Evolutionary conservation across 1,284 basidiomycete species (phyloP), one percentile per base, ranked within the genome.

Genomic region (Cutaneotrichosporon dermatis): DNA sequence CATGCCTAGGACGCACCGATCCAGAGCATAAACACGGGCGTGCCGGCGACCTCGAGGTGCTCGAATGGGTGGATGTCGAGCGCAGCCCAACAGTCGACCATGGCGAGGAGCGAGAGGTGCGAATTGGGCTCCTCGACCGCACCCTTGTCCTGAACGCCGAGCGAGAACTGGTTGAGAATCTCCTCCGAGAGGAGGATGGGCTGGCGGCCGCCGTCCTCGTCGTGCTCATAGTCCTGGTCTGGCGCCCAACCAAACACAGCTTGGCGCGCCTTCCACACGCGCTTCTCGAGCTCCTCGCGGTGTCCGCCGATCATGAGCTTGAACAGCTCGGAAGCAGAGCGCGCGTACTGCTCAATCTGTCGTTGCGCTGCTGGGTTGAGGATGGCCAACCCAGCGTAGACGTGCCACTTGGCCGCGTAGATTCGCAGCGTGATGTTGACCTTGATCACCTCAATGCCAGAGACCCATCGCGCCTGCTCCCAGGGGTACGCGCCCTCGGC

Each of bases 391-490:
- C 95, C 96, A 35, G 96, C 96, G 75, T 99, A 99, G 68, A 99
- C 95, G 79, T 99, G 96, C 94, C 94, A 99, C 70, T 93, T 89
- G 74, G 94, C 95, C 48, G 91, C 86, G 79, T 98, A 98, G 72
- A 99, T 98, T 1, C 96, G 91, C 12, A 95, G 84, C 62, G 89
- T 88, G 73, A 99, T 89, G 82, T 99, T 99, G 69, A 97, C 94
- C 79, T 99, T 99, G 70, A 94, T 92, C 7, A 92, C 95, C 78
- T 99, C 95, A 70, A 99, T 95, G 0, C 96, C 96, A n/a, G 93
- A 91, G 41, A 96, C 90, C 79, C 98, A 98, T 58, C 88, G 86
- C 7, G 81, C 80, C 45, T 91, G 87, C 77, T 98, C 94, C 96
- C 95, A 99, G 2, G 96, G 96, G 75, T 97, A 99, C 25, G 83